Evolutionary conservation across 129 eudicot species (phyloP).

Genomic region (Helianthus tuberosus): DNA sequence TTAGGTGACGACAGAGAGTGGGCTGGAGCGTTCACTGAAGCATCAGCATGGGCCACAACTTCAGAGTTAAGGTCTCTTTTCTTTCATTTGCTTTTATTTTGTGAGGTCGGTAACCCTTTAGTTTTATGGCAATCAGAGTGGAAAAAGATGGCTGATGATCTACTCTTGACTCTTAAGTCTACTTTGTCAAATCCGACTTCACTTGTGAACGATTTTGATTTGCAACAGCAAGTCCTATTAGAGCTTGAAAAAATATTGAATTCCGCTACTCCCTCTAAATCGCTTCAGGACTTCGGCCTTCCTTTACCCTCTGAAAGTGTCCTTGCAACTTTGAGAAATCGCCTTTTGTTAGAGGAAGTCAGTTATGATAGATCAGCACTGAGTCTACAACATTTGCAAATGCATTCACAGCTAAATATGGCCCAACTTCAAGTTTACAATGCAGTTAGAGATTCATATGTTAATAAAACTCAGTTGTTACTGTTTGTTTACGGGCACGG

Average conservation of each 20-base stretch:
- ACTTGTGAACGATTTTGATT: too few species aligned
- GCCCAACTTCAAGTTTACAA: too few species aligned
- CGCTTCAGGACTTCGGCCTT: background rate
- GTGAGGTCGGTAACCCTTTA: background rate
- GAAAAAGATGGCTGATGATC: background rate
- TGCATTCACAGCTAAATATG: too few species aligned
- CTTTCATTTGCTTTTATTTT: background rate
- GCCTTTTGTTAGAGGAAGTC: background rate
- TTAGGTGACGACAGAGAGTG: conserved; percentile 8
- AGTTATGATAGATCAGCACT: background rate
- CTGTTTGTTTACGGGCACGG: too few species aligned
- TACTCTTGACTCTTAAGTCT: background rate
- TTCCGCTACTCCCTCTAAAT: background rate
- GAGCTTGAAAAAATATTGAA: background rate
- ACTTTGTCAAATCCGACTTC: too few species aligned
- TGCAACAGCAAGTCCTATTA: background rate
- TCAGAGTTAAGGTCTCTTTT: background rate
- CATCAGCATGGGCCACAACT: background rate
- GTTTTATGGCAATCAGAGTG: conserved; percentile 5
- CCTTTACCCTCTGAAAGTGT: background rate
- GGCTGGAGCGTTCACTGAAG: background rate
- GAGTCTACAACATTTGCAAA: too few species aligned
- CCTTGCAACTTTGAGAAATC: background rate
- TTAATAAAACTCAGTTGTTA: too few species aligned
- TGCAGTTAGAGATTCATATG: too few species aligned